These are phyloP conservation scores for Gliomastix tumulicola DNA, from an alignment of 2,329 filamentous ascomycete genomes.

Conservation along the genomic window DNA sequence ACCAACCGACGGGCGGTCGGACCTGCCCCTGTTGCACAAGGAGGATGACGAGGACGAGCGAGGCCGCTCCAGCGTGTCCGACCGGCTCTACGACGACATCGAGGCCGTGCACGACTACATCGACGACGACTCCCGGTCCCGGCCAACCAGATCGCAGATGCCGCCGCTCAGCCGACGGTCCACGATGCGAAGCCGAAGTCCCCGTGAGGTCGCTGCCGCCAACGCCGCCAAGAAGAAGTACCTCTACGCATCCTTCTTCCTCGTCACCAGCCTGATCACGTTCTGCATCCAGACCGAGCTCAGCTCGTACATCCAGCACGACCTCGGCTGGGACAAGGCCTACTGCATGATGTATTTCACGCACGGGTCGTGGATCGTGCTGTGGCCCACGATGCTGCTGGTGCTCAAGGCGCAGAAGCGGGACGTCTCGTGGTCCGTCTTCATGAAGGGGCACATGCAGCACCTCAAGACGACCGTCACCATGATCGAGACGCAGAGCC, in stretches of 20 bases:
- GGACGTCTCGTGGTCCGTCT: constrained; percentile 70
- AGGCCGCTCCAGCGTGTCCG: constrained; percentile 12
- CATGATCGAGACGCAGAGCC: constrained; percentile 77
- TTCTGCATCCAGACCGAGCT: constrained; percentile 96
- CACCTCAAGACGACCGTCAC: constrained; percentile 50
- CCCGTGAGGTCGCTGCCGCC: constrained; percentile 37
- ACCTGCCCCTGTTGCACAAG: constrained; percentile 31
- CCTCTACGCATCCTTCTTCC: constrained; percentile 77
- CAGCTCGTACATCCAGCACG: constrained; percentile 87
- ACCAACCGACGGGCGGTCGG: constrained; percentile 40
- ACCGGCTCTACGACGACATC: constrained; percentile 5
- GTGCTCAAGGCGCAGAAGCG: constrained; percentile 75
- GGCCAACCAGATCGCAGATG: constrained; percentile 12
- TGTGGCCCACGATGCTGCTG: constrained; percentile 81
- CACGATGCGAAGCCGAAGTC: constrained; percentile 71
- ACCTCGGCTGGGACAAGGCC: constrained; percentile 93
- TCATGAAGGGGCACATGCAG: constrained; percentile 65
- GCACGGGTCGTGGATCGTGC: constrained; percentile 84
- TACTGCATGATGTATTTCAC: constrained; percentile 99
- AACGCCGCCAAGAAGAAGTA: constrained; percentile 68
- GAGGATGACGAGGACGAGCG: constrained; percentile 12
- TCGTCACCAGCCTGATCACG: constrained; percentile 73
- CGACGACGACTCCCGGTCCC: constrained; percentile 9
- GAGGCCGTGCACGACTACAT: constrained; percentile 14
- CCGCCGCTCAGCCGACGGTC: constrained; percentile 36